A percentile compares a stretch with the other conserved stretches of the same genome.
Evolutionary conservation across 75 land plant species (phyloP).

Genomic region (Picea glauca): DNA sequence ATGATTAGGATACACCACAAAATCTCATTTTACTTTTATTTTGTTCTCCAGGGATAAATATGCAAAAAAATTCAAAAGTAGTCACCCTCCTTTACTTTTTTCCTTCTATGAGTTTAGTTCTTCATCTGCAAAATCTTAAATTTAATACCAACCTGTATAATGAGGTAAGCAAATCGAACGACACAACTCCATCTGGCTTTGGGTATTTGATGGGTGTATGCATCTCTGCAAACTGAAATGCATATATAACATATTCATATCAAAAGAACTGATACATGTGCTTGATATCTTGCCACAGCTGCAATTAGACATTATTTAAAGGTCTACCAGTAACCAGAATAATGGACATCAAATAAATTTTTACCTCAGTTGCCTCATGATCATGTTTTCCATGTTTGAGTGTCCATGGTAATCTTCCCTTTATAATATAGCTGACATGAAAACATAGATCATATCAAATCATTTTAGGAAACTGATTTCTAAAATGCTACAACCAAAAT

Average conservation of each 20-base stretch:
- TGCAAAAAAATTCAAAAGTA: not conserved
- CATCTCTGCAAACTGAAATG: constrained; percentile 42
- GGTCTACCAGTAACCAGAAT: not conserved
- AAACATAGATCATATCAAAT: constrained; percentile 7
- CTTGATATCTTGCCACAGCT: not conserved
- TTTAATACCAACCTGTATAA: constrained; percentile 70
- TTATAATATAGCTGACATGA: constrained; percentile 52
- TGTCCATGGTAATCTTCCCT: constrained; percentile 73
- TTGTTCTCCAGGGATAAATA: not conserved
- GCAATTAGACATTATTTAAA: not conserved
- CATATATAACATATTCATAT: not conserved
- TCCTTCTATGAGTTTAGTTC: not conserved
- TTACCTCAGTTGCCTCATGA: constrained; percentile 81
- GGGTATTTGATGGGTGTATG: constrained; percentile 77
- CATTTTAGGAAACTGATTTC: not conserved
- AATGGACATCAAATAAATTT: not conserved
- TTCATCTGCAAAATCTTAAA: constrained; percentile 4
- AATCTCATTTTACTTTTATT: not conserved
- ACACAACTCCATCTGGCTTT: constrained; percentile 84
- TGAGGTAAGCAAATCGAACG: constrained; percentile 91
- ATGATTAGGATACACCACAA: not conserved
- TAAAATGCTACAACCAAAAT: not conserved
- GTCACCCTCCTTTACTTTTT: not conserved
- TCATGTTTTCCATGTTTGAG: constrained; percentile 94
- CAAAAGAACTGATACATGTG: not conserved